Conservation (phyloP, 1,284 basidiomycete genomes). For the Tilletia walkeri region DNA sequence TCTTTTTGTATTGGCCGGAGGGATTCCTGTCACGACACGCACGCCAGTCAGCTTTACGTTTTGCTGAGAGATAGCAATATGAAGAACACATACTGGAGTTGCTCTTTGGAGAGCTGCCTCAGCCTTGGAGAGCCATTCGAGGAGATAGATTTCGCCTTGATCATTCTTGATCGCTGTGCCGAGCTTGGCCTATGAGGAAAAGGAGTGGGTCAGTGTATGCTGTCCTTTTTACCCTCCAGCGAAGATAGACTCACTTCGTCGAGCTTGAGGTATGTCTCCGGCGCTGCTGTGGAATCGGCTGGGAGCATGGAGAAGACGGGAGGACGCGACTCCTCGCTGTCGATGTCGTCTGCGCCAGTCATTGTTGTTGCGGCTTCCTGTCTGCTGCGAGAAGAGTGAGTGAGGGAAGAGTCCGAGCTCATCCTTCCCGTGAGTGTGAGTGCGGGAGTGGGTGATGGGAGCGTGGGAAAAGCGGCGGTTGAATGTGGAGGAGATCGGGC, state of each 20-base stretch:
- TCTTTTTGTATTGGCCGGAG: conserved; percentile 67
- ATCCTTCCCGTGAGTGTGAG: too few species aligned
- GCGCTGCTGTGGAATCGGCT: neutral
- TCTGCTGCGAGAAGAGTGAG: too few species aligned
- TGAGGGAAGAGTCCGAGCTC: too few species aligned
- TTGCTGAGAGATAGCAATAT: too few species aligned
- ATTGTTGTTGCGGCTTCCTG: neutral
- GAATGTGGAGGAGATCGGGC: too few species aligned
- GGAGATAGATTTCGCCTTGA: conserved; percentile 74
- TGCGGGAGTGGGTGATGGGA: too few species aligned
- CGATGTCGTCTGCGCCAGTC: neutral
- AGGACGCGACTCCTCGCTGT: neutral
- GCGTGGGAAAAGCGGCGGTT: too few species aligned
- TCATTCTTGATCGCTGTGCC: conserved; percentile 63
- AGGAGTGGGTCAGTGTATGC: neutral
- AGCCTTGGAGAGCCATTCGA: conserved; percentile 73
- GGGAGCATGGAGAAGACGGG: conserved; percentile 12
- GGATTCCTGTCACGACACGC: conserved; percentile 32
- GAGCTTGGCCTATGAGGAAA: conserved; percentile 28
- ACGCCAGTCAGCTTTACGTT: too few species aligned
- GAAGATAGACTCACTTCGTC: conserved; percentile 15
- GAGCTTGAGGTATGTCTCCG: conserved; percentile 12
- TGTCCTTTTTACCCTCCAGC: neutral
- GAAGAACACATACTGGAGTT: conserved; percentile 15
- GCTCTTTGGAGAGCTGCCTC: conserved; percentile 63